Evolutionary conservation across 192 early-diverging fungal genomes (phyloP).

Genomic region (Coemansia pectinata): DNA sequence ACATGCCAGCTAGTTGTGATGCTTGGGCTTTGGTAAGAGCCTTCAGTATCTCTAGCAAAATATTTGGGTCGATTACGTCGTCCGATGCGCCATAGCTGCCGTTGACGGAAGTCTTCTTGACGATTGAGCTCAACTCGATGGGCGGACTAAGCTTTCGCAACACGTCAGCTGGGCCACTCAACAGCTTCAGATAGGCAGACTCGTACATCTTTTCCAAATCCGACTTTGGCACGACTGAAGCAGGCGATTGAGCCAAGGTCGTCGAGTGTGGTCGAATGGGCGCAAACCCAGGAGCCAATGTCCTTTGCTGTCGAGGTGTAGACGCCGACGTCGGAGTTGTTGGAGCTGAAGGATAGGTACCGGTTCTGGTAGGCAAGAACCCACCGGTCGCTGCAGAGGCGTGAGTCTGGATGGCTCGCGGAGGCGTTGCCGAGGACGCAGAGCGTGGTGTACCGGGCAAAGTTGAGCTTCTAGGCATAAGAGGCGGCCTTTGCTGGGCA

Average conservation of each 20-base stretch:
- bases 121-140: conserved; percentile 29
- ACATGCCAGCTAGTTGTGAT: conserved; percentile 47
- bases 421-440: neutral
- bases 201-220: conserved; percentile 52
- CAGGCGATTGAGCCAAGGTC: neutral
- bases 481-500: neutral
- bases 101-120: neutral
- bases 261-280: conserved; percentile 1
- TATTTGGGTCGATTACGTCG: conserved; percentile 3
- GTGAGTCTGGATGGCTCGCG: neutral
- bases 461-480: conserved; percentile 1
- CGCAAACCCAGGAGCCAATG: conserved; percentile 5
- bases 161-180: conserved; percentile 35
- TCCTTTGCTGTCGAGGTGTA: neutral
- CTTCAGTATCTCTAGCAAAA: conserved; percentile 41
- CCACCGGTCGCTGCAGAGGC: neutral
- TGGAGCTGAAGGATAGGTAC: neutral
- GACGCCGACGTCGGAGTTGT: neutral
- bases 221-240: conserved; percentile 7
- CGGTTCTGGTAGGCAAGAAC: neutral
- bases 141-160: conserved; percentile 42
- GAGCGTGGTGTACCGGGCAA: neutral
- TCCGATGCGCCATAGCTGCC: neutral
- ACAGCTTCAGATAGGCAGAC: conserved; percentile 47
- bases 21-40: conserved; percentile 49